Evolutionary conservation across 2,329 filamentous ascomycete genomes (phyloP).

Genomic region (Orbilia javanica): DNA sequence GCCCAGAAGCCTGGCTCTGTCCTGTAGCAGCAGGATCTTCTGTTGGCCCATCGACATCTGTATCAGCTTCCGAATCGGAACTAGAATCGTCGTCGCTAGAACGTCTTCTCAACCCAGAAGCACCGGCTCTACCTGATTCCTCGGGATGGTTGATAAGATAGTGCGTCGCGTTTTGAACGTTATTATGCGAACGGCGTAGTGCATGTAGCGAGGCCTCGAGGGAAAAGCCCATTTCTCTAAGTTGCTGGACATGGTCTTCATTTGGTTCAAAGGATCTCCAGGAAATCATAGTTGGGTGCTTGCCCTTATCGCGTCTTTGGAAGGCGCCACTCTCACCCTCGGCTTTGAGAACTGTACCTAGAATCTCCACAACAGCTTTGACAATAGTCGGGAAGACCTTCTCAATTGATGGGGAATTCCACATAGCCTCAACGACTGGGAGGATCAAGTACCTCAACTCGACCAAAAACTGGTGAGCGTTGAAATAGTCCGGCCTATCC

Average conservation of each 20-base stretch:
- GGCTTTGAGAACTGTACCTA: conserved; percentile 81
- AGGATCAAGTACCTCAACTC: conserved; percentile 85
- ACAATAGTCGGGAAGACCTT: conserved; percentile 82
- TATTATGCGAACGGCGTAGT: conserved; percentile 60
- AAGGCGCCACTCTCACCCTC: conserved; percentile 78
- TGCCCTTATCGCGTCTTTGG: conserved; percentile 66
- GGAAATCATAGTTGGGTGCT: conserved; percentile 59
- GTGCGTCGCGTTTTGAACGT: conserved; percentile 60
- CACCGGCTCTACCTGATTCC: conserved; percentile 57
- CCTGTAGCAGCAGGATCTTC: conserved; percentile 60
- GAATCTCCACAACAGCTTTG: conserved; percentile 83
- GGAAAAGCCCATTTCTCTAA: conserved; percentile 62
- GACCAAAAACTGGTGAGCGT: conserved; percentile 81
- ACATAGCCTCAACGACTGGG: conserved; percentile 80
- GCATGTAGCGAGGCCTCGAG: conserved; percentile 60
- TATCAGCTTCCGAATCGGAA: conserved; percentile 62
- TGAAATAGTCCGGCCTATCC: conserved; percentile 74
- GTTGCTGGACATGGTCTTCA: conserved; percentile 60
- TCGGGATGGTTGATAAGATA: conserved; percentile 60
- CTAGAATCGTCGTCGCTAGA: conserved; percentile 58
- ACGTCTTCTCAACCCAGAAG: conserved; percentile 50
- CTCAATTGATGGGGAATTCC: conserved; percentile 86
- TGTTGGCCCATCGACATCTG: conserved; percentile 60
- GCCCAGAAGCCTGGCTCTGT: conserved; percentile 35
- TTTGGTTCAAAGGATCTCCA: conserved; percentile 62